phyloP scores from a whole-genome alignment of 176 grass and related monocot species.

The Urochloa ruziziensis region DNA sequence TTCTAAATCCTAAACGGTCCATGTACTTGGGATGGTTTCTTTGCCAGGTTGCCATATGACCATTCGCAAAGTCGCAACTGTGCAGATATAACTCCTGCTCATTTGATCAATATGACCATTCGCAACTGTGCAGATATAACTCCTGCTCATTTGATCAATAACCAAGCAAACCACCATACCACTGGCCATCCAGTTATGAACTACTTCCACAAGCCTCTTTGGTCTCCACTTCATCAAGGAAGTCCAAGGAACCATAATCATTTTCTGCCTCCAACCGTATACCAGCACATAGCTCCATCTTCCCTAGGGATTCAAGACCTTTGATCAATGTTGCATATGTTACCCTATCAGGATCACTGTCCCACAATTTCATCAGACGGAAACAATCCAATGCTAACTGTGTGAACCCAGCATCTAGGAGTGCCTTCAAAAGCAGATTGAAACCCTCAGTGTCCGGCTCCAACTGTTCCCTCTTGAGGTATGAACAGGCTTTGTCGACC shows the following conservation, averaged over 20 bases:
- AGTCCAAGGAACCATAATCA: slow-evolving; percentile 50
- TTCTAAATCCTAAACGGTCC: background rate
- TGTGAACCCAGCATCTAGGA: slow-evolving; percentile 58
- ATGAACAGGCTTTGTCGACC: slow-evolving; percentile 57
- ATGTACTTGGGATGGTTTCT: background rate
- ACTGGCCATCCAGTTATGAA: slow-evolving; percentile 23
- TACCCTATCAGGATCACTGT: slow-evolving; percentile 63
- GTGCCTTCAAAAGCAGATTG: slow-evolving; percentile 60
- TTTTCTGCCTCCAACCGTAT: slow-evolving; percentile 62
- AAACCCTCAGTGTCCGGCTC: slow-evolving; percentile 70
- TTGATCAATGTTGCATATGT: slow-evolving; percentile 63
- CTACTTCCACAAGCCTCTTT: background rate
- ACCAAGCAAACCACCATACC: background rate
- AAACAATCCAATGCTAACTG: slow-evolving; percentile 71
- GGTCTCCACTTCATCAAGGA: slow-evolving; percentile 49
- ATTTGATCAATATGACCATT: no score
- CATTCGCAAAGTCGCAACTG: background rate
- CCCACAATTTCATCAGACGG: slow-evolving; percentile 82
- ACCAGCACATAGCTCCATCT: slow-evolving; percentile 46
- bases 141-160: background rate
- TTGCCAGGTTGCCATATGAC: background rate
- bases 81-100: background rate
- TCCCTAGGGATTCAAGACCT: slow-evolving; percentile 62
- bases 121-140: background rate
- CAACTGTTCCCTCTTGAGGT: slow-evolving; percentile 66